phyloP scores from a whole-genome alignment of 768 basidiomycete genomes.

The Grammothele lineata region DNA sequence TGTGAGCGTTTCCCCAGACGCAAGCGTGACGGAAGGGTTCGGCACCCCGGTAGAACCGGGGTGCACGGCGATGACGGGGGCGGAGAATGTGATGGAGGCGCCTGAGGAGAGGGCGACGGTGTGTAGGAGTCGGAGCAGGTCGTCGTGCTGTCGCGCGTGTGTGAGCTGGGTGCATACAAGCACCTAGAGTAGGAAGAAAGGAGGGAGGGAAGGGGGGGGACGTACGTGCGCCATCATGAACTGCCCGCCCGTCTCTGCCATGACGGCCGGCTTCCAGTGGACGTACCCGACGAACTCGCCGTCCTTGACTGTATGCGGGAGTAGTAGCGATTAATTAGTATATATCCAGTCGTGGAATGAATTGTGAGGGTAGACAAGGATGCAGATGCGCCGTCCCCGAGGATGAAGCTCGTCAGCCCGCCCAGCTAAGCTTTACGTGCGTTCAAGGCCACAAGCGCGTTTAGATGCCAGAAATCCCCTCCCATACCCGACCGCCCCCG shows the following conservation, averaged over 20 bases:
- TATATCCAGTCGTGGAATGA: background rate
- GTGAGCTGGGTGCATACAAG: background rate
- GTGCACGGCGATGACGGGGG: conserved; percentile 16
- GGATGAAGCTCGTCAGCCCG: too few relatives aligned
- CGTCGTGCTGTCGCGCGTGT: conserved; percentile 39
- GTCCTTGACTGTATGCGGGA: background rate
- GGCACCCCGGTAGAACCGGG: conserved; percentile 5
- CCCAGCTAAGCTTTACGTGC: too few relatives aligned
- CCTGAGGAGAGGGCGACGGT: conserved; percentile 43
- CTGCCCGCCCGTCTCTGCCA: conserved; percentile 44
- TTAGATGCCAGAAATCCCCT: too few relatives aligned
- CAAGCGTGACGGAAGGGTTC: conserved; percentile 25
- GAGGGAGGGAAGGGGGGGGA: background rate
- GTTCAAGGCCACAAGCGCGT: too few relatives aligned
- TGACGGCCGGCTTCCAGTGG: conserved; percentile 43
- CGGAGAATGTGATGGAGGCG: conserved; percentile 40
- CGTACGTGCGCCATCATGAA: conserved; percentile 47
- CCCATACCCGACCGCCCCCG: too few relatives aligned
- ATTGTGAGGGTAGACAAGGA: too few relatives aligned
- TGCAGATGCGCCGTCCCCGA: too few relatives aligned
- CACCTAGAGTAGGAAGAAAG: too few relatives aligned
- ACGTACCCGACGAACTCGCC: conserved; percentile 45
- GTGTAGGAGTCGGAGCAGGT: conserved; percentile 45
- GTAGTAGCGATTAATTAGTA: background rate
- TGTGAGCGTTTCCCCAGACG: conserved; percentile 38